phyloP scores from a whole-genome alignment of 371 early-diverging fungal species.

The Mortierella sp. region DNA sequence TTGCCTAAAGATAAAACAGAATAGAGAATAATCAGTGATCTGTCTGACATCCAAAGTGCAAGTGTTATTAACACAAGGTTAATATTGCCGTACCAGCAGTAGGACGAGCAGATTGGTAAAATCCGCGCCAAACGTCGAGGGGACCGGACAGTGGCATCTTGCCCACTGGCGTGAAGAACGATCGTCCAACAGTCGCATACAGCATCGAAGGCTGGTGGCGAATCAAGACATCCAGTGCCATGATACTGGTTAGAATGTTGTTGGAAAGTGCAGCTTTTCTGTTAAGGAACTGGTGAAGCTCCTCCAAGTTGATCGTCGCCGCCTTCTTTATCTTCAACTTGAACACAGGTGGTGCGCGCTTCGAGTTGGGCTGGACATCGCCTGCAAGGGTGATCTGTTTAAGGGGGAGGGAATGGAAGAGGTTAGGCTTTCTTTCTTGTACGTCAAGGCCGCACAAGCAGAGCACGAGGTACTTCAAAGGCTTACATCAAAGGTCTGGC shows the following conservation, averaged over 20 bases:
- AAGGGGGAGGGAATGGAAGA: background rate
- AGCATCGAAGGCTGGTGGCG: slow-evolving; percentile 70
- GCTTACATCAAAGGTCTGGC: slow-evolving; percentile 36
- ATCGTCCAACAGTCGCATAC: slow-evolving; percentile 74
- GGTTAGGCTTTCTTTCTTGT: no score
- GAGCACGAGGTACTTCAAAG: no score
- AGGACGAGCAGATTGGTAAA: slow-evolving; percentile 74
- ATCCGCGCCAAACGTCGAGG: slow-evolving; percentile 83
- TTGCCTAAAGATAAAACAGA: slow-evolving; percentile 38
- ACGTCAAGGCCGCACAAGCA: slow-evolving; percentile 1
- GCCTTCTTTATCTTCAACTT: slow-evolving; percentile 54
- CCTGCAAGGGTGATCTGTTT: slow-evolving; percentile 58
- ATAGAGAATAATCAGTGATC: background rate
- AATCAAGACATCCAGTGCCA: slow-evolving; percentile 76
- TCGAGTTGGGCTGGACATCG: slow-evolving; percentile 28
- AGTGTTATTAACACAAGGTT: background rate
- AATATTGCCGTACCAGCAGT: slow-evolving; percentile 50
- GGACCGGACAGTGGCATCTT: slow-evolving; percentile 64
- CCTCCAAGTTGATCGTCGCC: slow-evolving; percentile 53
- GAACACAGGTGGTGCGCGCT: slow-evolving; percentile 7
- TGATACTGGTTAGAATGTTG: slow-evolving; percentile 63
- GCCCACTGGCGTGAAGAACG: slow-evolving; percentile 77
- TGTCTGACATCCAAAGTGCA: background rate
- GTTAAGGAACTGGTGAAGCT: slow-evolving; percentile 59
- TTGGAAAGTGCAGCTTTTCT: slow-evolving; percentile 56